A percentile compares a stretch with the other conserved stretches of the same genome.
These are phyloP conservation scores for Candida mesenterica DNA, from an alignment of 1,139 yeast genomes.

Conservation along the genomic window DNA sequence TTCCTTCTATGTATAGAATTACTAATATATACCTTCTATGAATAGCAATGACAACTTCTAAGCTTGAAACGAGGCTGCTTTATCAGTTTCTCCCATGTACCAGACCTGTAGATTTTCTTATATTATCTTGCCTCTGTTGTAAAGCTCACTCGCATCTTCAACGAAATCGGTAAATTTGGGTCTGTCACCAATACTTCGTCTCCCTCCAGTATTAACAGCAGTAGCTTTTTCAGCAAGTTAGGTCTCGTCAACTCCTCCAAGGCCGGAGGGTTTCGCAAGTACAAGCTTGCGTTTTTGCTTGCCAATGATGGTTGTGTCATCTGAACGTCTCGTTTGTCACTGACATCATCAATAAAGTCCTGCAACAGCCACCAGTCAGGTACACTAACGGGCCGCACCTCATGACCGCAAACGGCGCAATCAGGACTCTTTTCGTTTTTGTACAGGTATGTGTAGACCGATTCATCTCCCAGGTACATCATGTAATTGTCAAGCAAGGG, in stretches of 20 bases:
- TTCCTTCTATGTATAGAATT: too few relatives aligned
- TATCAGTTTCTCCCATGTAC: too few relatives aligned
- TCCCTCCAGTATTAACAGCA: conserved; percentile 36
- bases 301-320: conserved; percentile 53
- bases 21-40: too few relatives aligned
- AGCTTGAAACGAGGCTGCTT: too few relatives aligned
- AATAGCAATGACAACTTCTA: too few relatives aligned
- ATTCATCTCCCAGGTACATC: conserved; percentile 82
- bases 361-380: conserved; percentile 43
- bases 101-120: too few relatives aligned
- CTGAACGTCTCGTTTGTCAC: conserved; percentile 34
- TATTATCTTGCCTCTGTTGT: background rate
- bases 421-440: conserved; percentile 55
- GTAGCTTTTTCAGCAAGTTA: conserved; percentile 40
- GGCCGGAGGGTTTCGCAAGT: conserved; percentile 50
- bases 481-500: conserved; percentile 75
- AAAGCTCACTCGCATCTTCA: conserved; percentile 21
- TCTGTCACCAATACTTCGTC: conserved; percentile 62
- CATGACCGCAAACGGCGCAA: conserved; percentile 75
- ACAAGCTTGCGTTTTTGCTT: conserved; percentile 41
- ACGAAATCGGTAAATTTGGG: conserved; percentile 49
- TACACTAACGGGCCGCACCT: conserved; percentile 32
- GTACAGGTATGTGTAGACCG: conserved; percentile 73
- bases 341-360: conserved; percentile 46
- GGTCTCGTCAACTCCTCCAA: conserved; percentile 49